These are phyloP conservation scores for Penicillium expansum DNA, from an alignment of 2,329 filamentous ascomycete species.

Conservation along the genomic window DNA sequence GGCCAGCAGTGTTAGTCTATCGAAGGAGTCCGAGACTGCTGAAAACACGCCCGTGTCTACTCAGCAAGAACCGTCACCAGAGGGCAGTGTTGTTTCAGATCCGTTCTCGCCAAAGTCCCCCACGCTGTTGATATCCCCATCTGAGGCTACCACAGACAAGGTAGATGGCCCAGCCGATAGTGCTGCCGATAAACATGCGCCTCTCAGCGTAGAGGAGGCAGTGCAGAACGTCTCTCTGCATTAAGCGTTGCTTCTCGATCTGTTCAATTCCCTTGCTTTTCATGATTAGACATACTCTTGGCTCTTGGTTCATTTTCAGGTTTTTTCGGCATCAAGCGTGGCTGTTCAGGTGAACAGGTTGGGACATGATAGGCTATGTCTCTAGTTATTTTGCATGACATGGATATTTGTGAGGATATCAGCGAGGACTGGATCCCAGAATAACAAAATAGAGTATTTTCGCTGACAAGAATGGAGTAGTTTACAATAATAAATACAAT, in stretches of 20 bases:
- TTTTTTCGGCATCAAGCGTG: conserved; percentile 1
- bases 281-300: not conserved
- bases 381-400: not conserved
- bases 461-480: conserved; percentile 6
- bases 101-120: conserved; percentile 25
- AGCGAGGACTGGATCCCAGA: not conserved
- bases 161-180: not conserved
- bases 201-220: conserved; percentile 35
- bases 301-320: not conserved
- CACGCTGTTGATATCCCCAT: conserved; percentile 16
- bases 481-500: not conserved
- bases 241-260: conserved; percentile 5
- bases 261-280: not conserved
- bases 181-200: conserved; percentile 1
- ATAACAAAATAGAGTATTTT: not conserved
- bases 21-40: conserved; percentile 13
- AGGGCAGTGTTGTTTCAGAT: conserved; percentile 9
- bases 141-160: not conserved
- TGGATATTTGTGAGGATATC: not conserved
- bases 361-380: not conserved
- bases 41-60: conserved; percentile 5
- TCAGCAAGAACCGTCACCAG: not conserved
- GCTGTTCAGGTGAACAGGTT: not conserved
- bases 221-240: conserved; percentile 34
- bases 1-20: conserved; percentile 13